These are phyloP conservation scores for Erodium maritimum DNA, from an alignment of 345 rosid genomes.

Conservation along the genomic window DNA sequence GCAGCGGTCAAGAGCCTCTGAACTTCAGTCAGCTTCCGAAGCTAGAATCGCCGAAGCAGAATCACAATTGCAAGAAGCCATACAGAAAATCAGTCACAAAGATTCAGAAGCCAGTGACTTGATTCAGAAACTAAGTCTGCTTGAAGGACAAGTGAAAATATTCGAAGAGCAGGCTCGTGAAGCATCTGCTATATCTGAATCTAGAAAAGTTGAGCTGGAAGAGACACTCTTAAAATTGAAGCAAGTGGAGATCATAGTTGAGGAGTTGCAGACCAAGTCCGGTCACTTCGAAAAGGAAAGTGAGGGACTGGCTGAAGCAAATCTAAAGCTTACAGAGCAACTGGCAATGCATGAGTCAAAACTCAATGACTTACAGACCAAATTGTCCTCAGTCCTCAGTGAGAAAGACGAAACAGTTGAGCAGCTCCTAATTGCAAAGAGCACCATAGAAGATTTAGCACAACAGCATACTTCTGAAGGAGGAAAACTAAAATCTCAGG, in stretches of 20 bases:
- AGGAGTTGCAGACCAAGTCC: constrained; percentile 53
- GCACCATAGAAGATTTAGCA: constrained; percentile 44
- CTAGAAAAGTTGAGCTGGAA: constrained; percentile 49
- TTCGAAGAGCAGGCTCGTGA: constrained; percentile 43
- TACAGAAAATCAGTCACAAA: constrained; percentile 32
- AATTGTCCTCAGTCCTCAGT: constrained; percentile 30
- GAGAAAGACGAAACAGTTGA: constrained; percentile 54
- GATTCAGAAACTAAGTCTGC: constrained; percentile 45
- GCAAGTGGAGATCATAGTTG: constrained; percentile 44
- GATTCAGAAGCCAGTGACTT: constrained; percentile 45
- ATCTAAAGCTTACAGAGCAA: constrained; percentile 64
- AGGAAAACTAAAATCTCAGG: constrained; percentile 67
- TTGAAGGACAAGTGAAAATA: constrained; percentile 44
- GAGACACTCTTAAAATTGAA: constrained; percentile 44
- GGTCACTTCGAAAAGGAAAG: constrained; percentile 56
- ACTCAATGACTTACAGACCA: constrained; percentile 41
- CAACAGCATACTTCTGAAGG: constrained; percentile 57
- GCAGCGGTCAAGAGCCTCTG: constrained; percentile 40
- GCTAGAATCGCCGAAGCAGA: constrained; percentile 24
- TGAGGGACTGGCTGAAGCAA: constrained; percentile 63
- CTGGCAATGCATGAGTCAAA: constrained; percentile 52
- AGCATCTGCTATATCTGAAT: constrained; percentile 45
- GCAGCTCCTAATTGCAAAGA: constrained; percentile 55
- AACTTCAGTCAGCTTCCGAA: constrained; percentile 42
- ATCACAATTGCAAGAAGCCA: constrained; percentile 42